Conservation (phyloP, 495 filamentous ascomycete genomes). For the Aspergillus indologenus region DNA sequence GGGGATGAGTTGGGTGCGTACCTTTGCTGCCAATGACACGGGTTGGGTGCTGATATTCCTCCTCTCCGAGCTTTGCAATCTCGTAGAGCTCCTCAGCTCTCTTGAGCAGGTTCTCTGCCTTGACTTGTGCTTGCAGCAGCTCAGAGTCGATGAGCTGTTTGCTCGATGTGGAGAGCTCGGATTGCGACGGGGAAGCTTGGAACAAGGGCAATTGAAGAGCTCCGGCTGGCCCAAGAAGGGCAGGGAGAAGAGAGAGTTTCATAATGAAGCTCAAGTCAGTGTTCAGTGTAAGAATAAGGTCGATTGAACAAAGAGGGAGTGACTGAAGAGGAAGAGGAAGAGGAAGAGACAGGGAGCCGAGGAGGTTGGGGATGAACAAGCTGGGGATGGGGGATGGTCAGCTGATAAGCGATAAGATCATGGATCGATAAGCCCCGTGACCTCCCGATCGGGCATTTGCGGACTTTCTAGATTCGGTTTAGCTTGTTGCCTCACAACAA, state of each 20-base stretch:
- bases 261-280: not conserved
- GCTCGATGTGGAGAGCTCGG: not conserved
- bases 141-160: slow-evolving; percentile 44
- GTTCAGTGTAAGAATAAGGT: not conserved
- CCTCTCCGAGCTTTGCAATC: slow-evolving; percentile 50
- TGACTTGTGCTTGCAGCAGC: slow-evolving; percentile 52
- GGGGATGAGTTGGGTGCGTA: slow-evolving; percentile 26
- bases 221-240: slow-evolving; percentile 9
- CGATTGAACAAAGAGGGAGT: not conserved
- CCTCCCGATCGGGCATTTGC: not conserved
- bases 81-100: slow-evolving; percentile 55
- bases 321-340: not conserved
- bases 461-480: not conserved
- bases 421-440: not conserved
- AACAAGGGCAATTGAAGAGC: slow-evolving; percentile 16
- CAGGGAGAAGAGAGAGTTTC: not conserved
- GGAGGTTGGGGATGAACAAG: not conserved
- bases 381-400: not conserved
- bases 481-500: not conserved
- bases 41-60: slow-evolving; percentile 59
- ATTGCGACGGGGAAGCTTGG: not conserved
- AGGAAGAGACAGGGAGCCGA: not conserved
- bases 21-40: slow-evolving; percentile 62
- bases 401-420: not conserved
- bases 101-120: slow-evolving; percentile 46